These are phyloP conservation scores for Scedosporium minutisporum DNA, from an alignment of 2,329 filamentous ascomycete genomes.

Conservation along the genomic window DNA sequence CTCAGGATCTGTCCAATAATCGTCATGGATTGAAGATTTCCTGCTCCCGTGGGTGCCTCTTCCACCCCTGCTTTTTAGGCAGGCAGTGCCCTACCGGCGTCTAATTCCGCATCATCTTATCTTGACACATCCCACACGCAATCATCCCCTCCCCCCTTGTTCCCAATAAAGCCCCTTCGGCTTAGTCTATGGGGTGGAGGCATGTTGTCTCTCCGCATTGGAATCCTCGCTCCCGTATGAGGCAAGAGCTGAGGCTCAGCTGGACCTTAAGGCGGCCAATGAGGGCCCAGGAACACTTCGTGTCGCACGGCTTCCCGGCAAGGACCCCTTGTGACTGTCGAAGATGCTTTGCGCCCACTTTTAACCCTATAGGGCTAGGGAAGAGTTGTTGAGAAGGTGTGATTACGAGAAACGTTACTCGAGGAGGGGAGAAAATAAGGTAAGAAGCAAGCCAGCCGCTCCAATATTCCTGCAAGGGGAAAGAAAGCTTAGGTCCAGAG, in stretches of 20 bases:
- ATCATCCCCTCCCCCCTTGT: too few species aligned
- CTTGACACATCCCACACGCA: neutral
- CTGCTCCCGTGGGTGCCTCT: too few species aligned
- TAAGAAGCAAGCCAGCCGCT: neutral
- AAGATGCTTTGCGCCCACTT: neutral
- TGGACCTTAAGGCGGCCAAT: conserved; percentile 2
- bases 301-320: neutral
- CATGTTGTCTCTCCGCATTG: neutral
- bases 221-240: neutral
- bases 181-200: neutral
- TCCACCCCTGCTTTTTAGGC: too few species aligned
- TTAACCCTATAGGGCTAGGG: neutral
- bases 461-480: conserved; percentile 1
- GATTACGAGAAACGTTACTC: neutral
- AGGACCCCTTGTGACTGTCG: neutral
- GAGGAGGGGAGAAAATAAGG: neutral
- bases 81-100: neutral
- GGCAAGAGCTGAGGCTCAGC: neutral
- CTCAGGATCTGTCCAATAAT: too few species aligned
- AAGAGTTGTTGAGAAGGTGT: neutral
- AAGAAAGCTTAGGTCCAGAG: neutral
- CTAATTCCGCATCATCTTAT: neutral
- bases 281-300: neutral
- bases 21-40: too few species aligned
- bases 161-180: too few species aligned